phyloP scores from a whole-genome alignment of 768 basidiomycete genomes.

The Boletus patriciae region DNA sequence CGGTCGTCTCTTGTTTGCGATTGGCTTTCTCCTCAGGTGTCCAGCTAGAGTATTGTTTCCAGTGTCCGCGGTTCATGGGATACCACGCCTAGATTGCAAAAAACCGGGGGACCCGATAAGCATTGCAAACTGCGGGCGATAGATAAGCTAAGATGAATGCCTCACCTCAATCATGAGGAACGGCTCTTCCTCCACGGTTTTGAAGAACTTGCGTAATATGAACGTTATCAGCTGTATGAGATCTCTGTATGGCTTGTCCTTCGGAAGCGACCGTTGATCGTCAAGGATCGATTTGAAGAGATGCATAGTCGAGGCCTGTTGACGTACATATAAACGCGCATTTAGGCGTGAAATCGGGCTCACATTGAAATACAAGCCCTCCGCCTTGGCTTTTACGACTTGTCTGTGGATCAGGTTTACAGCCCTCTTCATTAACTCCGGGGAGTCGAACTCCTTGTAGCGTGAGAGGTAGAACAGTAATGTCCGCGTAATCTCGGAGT shows the following conservation, averaged over 20 bases:
- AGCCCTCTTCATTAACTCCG: constrained; percentile 87
- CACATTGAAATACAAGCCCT: constrained; percentile 95
- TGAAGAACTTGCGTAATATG: constrained; percentile 93
- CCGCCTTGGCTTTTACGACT: constrained; percentile 86
- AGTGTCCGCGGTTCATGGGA: constrained; percentile 83
- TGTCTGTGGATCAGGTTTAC: constrained; percentile 90
- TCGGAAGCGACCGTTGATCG: constrained; percentile 76
- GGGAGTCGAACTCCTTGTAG: constrained; percentile 72
- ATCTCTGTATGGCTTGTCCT: constrained; percentile 78
- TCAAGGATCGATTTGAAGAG: constrained; percentile 87
- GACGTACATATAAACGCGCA: constrained; percentile 21
- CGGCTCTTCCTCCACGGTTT: constrained; percentile 76
- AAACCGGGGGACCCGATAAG: constrained; percentile 16
- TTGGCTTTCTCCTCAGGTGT: constrained; percentile 51
- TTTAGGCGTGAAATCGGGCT: constrained; percentile 20
- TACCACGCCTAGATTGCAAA: constrained; percentile 65
- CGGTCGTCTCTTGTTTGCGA: constrained; percentile 31
- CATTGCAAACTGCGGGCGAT: constrained; percentile 12
- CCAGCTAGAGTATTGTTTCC: constrained; percentile 84
- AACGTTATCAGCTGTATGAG: constrained; percentile 81
- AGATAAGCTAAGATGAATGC: constrained; percentile 32
- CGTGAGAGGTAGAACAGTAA: constrained; percentile 79
- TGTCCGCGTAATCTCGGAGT: constrained; percentile 81
- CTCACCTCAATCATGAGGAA: constrained; percentile 87
- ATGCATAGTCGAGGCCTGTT: constrained; percentile 82